A percentile compares a stretch with the other conserved stretches of the same genome.
These are phyloP conservation scores for Saccharomycodes ludwigii DNA, from an alignment of 805 yeast species.

Conservation along the genomic window DNA sequence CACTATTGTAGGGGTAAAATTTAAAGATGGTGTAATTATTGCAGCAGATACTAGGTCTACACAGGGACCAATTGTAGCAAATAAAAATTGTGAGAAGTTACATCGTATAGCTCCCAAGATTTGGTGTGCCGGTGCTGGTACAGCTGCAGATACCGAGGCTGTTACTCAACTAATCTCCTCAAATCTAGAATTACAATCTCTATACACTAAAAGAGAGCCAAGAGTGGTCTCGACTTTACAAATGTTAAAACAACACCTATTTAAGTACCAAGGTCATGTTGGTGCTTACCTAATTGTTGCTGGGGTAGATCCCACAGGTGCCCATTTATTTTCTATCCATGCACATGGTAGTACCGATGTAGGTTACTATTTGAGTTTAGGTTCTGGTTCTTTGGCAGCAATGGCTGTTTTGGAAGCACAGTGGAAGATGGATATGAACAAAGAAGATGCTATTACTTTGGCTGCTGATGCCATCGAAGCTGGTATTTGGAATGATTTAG, in stretches of 20 bases:
- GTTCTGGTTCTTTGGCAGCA: constrained; percentile 96
- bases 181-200: constrained; percentile 79
- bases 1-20: constrained; percentile 95
- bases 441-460: constrained; percentile 82
- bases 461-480: constrained; percentile 91
- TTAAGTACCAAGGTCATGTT: constrained; percentile 92
- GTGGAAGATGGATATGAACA: constrained; percentile 69
- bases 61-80: constrained; percentile 92
- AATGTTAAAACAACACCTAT: constrained; percentile 86
- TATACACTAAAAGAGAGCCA: constrained; percentile 76
- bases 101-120: constrained; percentile 82
- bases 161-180: constrained; percentile 90
- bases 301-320: constrained; percentile 93
- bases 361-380: constrained; percentile 84
- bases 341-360: constrained; percentile 98
- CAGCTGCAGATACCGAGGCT: constrained; percentile 99
- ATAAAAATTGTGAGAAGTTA: constrained; percentile 92
- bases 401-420: constrained; percentile 91
- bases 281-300: constrained; percentile 98
- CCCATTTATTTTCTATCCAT: constrained; percentile 83
- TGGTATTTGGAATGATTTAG: constrained; percentile 98
- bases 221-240: constrained; percentile 90
- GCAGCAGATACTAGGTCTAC: constrained; percentile 99
- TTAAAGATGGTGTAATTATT: constrained; percentile 87
- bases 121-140: constrained; percentile 99